Conservation (phyloP, 139 green algal genomes). For the Mychonastes homosphaera region DNA sequence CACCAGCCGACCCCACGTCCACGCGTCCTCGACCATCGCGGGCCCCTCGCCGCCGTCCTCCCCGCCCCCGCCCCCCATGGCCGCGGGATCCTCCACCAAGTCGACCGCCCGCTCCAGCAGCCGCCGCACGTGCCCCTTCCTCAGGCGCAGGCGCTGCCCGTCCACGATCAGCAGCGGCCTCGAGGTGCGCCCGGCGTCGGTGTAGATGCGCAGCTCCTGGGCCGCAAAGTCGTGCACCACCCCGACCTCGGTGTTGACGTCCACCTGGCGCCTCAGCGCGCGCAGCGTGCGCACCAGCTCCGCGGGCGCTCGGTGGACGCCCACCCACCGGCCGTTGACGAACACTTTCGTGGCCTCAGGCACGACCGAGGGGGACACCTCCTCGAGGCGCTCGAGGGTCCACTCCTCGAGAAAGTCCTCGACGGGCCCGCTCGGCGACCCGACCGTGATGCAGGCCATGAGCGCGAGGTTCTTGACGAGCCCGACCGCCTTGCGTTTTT, state of each 20-base stretch:
- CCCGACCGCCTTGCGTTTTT: no score
- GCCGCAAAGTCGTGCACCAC: slow-evolving; percentile 80
- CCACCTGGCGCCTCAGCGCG: slow-evolving; percentile 53
- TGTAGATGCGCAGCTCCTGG: slow-evolving; percentile 78
- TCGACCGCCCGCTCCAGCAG: slow-evolving; percentile 19
- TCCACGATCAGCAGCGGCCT: slow-evolving; percentile 92
- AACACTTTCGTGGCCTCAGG: slow-evolving; percentile 63
- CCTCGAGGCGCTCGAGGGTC: slow-evolving; percentile 65
- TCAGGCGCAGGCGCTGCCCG: slow-evolving; percentile 68
- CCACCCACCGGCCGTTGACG: slow-evolving; percentile 88
- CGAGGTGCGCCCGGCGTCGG: slow-evolving; percentile 72
- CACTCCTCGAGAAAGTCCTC: slow-evolving; percentile 76
- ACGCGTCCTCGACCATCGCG: slow-evolving; percentile 39
- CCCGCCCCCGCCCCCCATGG: background rate
- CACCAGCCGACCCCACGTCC: slow-evolving; percentile 50
- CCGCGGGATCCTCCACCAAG: background rate
- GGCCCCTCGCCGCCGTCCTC: slow-evolving; percentile 31
- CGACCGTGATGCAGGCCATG: slow-evolving; percentile 83
- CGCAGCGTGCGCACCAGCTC: slow-evolving; percentile 65
- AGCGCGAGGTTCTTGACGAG: slow-evolving; percentile 99
- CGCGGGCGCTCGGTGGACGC: slow-evolving; percentile 63
- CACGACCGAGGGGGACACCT: slow-evolving; percentile 57
- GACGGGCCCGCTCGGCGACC: slow-evolving; percentile 50
- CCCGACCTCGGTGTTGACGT: slow-evolving; percentile 65
- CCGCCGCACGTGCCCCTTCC: slow-evolving; percentile 65